Base-by-base conservation (phyloP, 495 filamentous ascomycete genomes). In the Podospora pseudocomata region DNA sequence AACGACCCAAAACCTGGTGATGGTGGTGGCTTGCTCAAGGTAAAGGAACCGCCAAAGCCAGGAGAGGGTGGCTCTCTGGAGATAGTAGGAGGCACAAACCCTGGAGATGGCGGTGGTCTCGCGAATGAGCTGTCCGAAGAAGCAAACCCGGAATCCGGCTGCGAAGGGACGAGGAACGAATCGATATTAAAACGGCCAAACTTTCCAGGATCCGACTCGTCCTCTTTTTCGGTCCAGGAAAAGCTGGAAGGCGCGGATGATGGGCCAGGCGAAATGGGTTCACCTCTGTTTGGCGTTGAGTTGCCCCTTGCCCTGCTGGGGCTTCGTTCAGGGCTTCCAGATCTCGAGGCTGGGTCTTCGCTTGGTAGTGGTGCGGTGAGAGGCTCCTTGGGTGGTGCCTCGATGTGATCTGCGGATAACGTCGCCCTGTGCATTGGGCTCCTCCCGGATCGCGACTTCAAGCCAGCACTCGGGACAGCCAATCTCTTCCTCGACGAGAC, bases 231-330 rank as follows among this genome's bases (percentile, higher is more conserved):
- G 5, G 78, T 73, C 83, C 83, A 85, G 4, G 82, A 82, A 62
- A 84, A 83, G 65, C 75, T 83, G 1, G 83, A 83, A 2, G 86
- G 86, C 0, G 86, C 86, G 18, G 86, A 88, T 16, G 85, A 86
- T 2, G 86, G 86, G 0, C 86, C 86, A 0, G 86, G 85, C 2
- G 83, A 84, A 23, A 83, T 82, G 49, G 78, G 75, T 63, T 83
- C 84, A 55, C 74, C 68, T 16, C 78, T 68, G 62, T 77, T 80
- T 7, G 80, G 76, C 1, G 74, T 82, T 57, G 78, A 80, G 63
- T 77, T 82, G 5, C 77, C 78, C 58, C 76, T 77, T 19, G 73
- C 73, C 72, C 78, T 80, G 23, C 69, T 76, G 5, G 75, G 74
- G 55, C 73, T 77, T 61, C 73, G 71, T 11, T 81, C 76, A 13